A percentile compares a stretch with the other conserved stretches of the same genome.
Evolutionary conservation across 192 early-diverging fungal species (phyloP).

Genomic region (Diversispora eburnea): DNA sequence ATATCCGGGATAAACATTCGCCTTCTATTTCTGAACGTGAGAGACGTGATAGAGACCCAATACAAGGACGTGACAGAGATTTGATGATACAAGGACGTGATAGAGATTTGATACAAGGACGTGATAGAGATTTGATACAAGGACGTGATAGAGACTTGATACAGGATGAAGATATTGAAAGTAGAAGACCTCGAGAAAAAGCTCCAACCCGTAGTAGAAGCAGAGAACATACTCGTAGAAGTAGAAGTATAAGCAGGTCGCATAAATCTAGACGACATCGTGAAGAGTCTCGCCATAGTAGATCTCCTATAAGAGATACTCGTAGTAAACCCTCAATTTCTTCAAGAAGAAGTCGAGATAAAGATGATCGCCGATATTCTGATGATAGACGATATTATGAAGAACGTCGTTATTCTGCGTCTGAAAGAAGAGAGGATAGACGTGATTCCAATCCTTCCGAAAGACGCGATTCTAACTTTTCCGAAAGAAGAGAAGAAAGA

Average conservation of each 20-base stretch:
- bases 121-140: background rate
- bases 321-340: background rate
- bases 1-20: background rate
- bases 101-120: no score
- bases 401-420: conserved; percentile 9
- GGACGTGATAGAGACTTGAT: conserved; percentile 9
- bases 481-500: conserved; percentile 1
- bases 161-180: conserved; percentile 1
- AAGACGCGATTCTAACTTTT: conserved; percentile 7
- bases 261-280: conserved; percentile 5
- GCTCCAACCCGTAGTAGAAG: conserved; percentile 20
- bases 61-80: background rate
- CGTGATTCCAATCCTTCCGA: conserved; percentile 2
- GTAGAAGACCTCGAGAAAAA: conserved; percentile 15
- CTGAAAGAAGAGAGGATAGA: conserved; percentile 7
- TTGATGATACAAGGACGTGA: no score
- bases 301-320: conserved; percentile 13
- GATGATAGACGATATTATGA: conserved; percentile 4
- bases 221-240: conserved; percentile 2
- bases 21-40: conserved; percentile 21
- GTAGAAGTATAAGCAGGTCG: conserved; percentile 1
- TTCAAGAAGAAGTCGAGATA: conserved; percentile 16
- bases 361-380: conserved; percentile 10
- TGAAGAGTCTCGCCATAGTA: background rate
- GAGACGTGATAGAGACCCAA: conserved; percentile 6